phyloP scores from a whole-genome alignment of 1,139 yeast genomes.

The Diutina mesorugosa region DNA sequence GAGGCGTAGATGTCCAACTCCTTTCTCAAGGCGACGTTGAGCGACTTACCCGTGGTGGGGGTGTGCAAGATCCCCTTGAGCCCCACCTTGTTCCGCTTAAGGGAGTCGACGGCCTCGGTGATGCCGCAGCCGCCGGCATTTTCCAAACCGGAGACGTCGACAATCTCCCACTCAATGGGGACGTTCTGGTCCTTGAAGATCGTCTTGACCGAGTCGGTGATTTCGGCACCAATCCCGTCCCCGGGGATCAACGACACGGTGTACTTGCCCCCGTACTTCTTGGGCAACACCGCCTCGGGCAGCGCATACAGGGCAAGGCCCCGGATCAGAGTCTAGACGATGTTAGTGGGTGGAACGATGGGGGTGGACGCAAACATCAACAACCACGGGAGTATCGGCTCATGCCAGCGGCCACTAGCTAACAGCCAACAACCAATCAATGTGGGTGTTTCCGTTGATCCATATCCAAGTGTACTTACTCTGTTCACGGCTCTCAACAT shows the following conservation, averaged over 20 bases:
- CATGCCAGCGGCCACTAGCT: background rate
- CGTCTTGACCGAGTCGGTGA: constrained; percentile 85
- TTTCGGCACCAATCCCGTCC: constrained; percentile 97
- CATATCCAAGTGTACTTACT: background rate
- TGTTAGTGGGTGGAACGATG: too few species aligned
- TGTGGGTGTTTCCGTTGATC: background rate
- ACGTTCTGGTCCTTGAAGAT: constrained; percentile 77
- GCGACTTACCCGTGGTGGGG: constrained; percentile 54
- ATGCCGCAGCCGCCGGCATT: constrained; percentile 49
- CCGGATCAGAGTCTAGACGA: background rate
- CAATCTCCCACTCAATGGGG: constrained; percentile 91
- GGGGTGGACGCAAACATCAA: too few species aligned
- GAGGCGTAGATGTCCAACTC: constrained; percentile 94
- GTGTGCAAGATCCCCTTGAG: constrained; percentile 93
- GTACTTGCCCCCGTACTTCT: constrained; percentile 90
- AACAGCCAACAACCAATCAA: background rate
- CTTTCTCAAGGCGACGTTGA: constrained; percentile 94
- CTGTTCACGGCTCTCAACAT: constrained; percentile 2
- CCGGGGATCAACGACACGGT: constrained; percentile 90
- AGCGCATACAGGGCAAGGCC: constrained; percentile 6
- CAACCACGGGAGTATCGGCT: background rate
- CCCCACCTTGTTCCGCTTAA: constrained; percentile 95
- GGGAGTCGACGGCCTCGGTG: constrained; percentile 78
- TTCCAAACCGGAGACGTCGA: constrained; percentile 75
- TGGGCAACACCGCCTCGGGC: constrained; percentile 60